Base-by-base conservation (phyloP, 345 rosid species). In the Raphanus sativus region DNA sequence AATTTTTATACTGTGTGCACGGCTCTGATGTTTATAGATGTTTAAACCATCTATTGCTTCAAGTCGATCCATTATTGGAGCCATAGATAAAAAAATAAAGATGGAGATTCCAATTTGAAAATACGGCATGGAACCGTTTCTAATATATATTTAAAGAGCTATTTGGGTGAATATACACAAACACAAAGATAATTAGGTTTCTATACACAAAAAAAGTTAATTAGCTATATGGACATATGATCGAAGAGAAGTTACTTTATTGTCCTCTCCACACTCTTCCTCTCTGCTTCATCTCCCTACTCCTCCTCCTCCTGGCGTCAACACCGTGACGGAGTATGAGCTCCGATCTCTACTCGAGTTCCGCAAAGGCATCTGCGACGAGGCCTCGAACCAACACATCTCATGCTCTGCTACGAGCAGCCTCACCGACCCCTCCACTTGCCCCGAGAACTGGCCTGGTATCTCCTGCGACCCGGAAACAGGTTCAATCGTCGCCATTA, bases 311-410 rank as follows among this genome's bases (percentile, higher is more conserved):
- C 63, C 0, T 32, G 54, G 71, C 58, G 58, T 52, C 55, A 64
- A 52, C 69, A 74, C 85, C 67, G n/a, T n/a, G n/a, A n/a, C n/a
- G n/a, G n/a, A n/a, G n/a, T n/a, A 67, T 21, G 98, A 91, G 82
- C 80, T 89, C 80, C 80, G 87, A 79, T 83, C 85, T 55, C 82
- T 94, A 1, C 86, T 94, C 6, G 97, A 91, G 86, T 94, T 94
- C 87, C 90, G 85, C 64, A 94, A 94, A 75, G 97, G 98, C 2
- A 91, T 94, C 77, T 80, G 66, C 1, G 55, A 32, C 48, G 94
- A 94, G 77, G 87, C 89, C 4, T 78, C 80, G 0, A 65, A 77
- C 30, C 81, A 66, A 65, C 82, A 83, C 11, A 33, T 71, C 50
- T 69, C 85, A 64, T 94, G 98, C 97, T 75, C 86, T 26, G 55